A percentile compares a stretch with the other conserved stretches of the same genome.
These are phyloP conservation scores for Geoglossum cookeanum DNA, from an alignment of 2,329 filamentous ascomycete genomes.

Conservation along the genomic window DNA sequence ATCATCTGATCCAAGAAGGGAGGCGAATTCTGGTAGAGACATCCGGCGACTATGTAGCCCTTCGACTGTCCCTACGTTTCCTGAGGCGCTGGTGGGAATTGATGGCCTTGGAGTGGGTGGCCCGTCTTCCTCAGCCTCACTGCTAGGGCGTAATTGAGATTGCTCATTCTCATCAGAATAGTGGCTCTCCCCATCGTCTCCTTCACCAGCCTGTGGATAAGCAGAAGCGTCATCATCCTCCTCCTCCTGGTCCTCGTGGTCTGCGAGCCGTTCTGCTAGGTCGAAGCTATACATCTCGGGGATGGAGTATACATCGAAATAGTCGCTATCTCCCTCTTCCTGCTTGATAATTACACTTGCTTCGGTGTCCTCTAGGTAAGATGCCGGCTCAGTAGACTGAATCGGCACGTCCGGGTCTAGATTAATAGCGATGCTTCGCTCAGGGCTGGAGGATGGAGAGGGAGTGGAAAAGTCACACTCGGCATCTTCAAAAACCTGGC, in stretches of 20 bases:
- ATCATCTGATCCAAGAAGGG: conserved; percentile 29
- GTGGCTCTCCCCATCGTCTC: conserved; percentile 37
- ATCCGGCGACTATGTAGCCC: conserved; percentile 15
- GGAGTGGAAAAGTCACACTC: conserved; percentile 47
- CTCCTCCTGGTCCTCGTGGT: conserved; percentile 13
- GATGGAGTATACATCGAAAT: conserved; percentile 44
- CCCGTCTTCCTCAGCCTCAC: conserved; percentile 22
- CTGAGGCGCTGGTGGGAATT: background rate
- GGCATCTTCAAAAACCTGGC: conserved; percentile 31
- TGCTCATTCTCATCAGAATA: conserved; percentile 25
- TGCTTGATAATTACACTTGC: conserved; percentile 47
- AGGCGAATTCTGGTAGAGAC: conserved; percentile 29
- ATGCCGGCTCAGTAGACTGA: conserved; percentile 58
- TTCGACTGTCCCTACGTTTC: conserved; percentile 7
- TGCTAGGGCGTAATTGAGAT: conserved; percentile 9
- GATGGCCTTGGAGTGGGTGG: conserved; percentile 26
- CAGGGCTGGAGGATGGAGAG: conserved; percentile 36
- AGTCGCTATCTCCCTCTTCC: conserved; percentile 35
- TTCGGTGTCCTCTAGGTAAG: conserved; percentile 37
- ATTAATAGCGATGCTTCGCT: conserved; percentile 33
- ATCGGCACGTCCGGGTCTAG: conserved; percentile 82
- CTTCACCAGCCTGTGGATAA: conserved; percentile 28
- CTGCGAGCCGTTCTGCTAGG: conserved; percentile 24
- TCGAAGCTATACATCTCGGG: conserved; percentile 42
- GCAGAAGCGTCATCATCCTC: conserved; percentile 34